These are phyloP conservation scores for Rehmannia glutinosa DNA, from an alignment of 257 asterid genomes.

Conservation along the genomic window DNA sequence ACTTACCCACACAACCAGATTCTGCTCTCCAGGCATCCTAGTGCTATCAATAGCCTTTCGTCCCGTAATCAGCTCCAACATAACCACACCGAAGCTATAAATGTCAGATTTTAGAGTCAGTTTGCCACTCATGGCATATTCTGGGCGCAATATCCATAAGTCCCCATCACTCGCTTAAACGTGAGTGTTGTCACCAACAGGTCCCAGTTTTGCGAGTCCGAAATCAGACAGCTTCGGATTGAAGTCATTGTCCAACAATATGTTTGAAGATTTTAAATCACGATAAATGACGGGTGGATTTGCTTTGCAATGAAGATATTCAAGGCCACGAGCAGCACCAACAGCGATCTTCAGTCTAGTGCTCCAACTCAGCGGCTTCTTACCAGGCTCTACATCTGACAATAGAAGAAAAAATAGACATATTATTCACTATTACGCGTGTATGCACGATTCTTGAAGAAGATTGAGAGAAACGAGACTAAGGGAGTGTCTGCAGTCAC, in stretches of 20 bases:
- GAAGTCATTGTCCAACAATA: constrained; percentile 73
- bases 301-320: constrained; percentile 78
- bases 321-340: constrained; percentile 85
- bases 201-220: constrained; percentile 89
- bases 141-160: constrained; percentile 90
- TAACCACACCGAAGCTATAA: constrained; percentile 85
- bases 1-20: constrained; percentile 85
- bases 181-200: constrained; percentile 85
- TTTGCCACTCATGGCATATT: constrained; percentile 83
- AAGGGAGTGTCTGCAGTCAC: too few species aligned
- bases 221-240: constrained; percentile 82
- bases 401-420: neutral
- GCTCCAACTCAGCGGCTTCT: constrained; percentile 66
- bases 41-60: constrained; percentile 63
- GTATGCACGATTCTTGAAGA: too few species aligned
- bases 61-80: constrained; percentile 84
- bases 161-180: constrained; percentile 95
- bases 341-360: constrained; percentile 77
- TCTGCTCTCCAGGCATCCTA: constrained; percentile 59
- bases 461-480: too few species aligned
- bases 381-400: constrained; percentile 44
- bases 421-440: neutral
- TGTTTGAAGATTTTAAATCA: constrained; percentile 76
- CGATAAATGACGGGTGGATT: constrained; percentile 91
- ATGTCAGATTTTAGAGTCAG: constrained; percentile 85